Base-by-base conservation (phyloP, 2,329 filamentous ascomycete genomes). In the Bertia moriformis region DNA sequence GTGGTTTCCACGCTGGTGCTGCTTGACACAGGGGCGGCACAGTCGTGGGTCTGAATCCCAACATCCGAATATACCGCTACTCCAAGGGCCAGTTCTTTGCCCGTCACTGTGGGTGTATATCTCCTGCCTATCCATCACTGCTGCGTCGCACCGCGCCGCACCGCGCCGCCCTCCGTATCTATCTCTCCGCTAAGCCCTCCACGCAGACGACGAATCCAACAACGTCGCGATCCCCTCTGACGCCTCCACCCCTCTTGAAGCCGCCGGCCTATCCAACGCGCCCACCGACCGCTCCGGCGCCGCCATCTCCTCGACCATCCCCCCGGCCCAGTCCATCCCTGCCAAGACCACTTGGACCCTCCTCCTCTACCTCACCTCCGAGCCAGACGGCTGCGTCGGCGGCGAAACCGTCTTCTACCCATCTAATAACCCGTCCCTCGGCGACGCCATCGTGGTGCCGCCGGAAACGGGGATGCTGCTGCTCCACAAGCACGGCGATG, bases 361-460 rank as follows among this genome's bases (percentile, higher is more conserved):
- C 4, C 67, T 95, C 0, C 71, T 95, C 24, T 96, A 95, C 52
- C 69, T 95, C 40, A 91, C 83, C 1, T 85, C 80, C 1, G 66
- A 75, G 2, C 61, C 70, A 1, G 83, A 83, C 4, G 83, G 82
- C 3, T 93, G 87, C 49, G 57, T 72, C 17, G 89, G 89, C 18
- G 89, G 89, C 22, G 85, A 94, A 58, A 95, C 89, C 0, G 84
- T 91, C 20, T 95, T 95, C 57, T 93, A 93, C 54, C 83, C 84
- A 0, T 75, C 83, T 45, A 71, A 76, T 48, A 62, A 68, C 35
- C 62, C 62, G 43, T 57, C 67, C 2, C 53, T 65, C 14, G 67
- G 68, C 14, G 73, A 83, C 47, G 83, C 80, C 14, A 71, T 93
- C 38, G 68, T 76, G 1, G 76, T 93, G 4, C 69, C 69, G 1